Evolutionary conservation across 1,284 basidiomycete genomes (phyloP).

Genomic region (Trametes sp.): DNA sequence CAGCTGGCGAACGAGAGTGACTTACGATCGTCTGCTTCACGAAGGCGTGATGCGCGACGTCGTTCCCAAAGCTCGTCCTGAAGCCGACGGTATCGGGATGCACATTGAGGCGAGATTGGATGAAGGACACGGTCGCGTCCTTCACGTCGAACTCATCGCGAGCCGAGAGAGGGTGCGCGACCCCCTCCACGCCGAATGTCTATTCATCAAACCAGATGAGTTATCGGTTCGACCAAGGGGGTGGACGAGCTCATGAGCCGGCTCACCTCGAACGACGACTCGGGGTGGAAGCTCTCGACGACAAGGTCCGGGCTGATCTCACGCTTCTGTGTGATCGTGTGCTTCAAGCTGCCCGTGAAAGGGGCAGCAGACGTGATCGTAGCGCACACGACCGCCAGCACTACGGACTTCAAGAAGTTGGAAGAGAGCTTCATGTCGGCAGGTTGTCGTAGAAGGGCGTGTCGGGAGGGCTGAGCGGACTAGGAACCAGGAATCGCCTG

Average conservation of each 20-base stretch:
- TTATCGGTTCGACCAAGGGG: not conserved
- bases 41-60: slow-evolving; percentile 47
- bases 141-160: slow-evolving; percentile 39
- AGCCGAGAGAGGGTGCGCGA: slow-evolving; percentile 41
- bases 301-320: slow-evolving; percentile 44
- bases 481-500: not conserved
- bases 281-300: slow-evolving; percentile 53
- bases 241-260: too few relatives aligned
- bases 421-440: slow-evolving; percentile 24
- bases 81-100: slow-evolving; percentile 33
- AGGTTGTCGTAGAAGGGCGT: not conserved
- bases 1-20: not conserved
- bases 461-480: not conserved
- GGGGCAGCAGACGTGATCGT: slow-evolving; percentile 41
- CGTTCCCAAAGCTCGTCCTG: slow-evolving; percentile 39
- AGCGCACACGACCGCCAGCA: slow-evolving; percentile 39
- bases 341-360: slow-evolving; percentile 46
- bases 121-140: slow-evolving; percentile 41
- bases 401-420: slow-evolving; percentile 31
- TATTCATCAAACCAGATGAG: slow-evolving; percentile 24
- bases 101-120: slow-evolving; percentile 39
- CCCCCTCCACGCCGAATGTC: slow-evolving; percentile 51
- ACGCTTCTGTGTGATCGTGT: slow-evolving; percentile 49
- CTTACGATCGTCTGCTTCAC: slow-evolving; percentile 44
- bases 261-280: slow-evolving; percentile 50